Evolutionary conservation across 805 yeast species (phyloP), one percentile per base, ranked within the genome.

Genomic region (Priceomyces melissophilus): DNA sequence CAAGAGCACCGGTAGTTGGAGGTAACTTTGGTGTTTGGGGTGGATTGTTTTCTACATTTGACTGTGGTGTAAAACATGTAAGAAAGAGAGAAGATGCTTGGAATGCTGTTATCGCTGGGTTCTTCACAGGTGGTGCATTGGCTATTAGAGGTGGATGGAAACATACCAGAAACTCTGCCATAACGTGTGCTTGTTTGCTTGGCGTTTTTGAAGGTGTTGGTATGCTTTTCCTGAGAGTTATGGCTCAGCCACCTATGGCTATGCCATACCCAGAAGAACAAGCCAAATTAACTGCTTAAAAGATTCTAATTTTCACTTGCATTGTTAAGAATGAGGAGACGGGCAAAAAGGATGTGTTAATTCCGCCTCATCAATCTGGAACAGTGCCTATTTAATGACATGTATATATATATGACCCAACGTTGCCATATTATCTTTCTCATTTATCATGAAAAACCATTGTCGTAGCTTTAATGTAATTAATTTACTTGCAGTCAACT

Each of bases 11-110:
- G 30, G 96, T 91, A 37, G 89, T 91, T 41, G 99, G 99, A 52
- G 99, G 99, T 60, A 93, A 93, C 68, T 91, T 93, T 58, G 99
- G 99, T 71, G 96, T 87, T 30, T 93, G 99, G 99, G 99, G 99
- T 75, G 99, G 99, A 46, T 73, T 93, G 55, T 93, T 93, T 62
- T 88, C 97, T 27, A 84, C 95, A 10, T 93, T 82, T 60, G 99
- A 93, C 67, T 93, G 99, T 75, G 78, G 90, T 11, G 95, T 93
- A 35, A 93, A 91, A 67, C 96, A 91, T 2, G 79, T 93, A 32
- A 86, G 99, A 75, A 86, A 88, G 67, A 87, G 97, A 74, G 99
- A 93, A 67, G 99, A 93, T 65, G 96, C 98, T 5, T 87, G 96
- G 87, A 93, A 93, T 63, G 96, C 97, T 50, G 90, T 93, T 60